Evolutionary conservation across 2,329 filamentous ascomycete genomes (phyloP).

Genomic region (Balansia obtecta): DNA sequence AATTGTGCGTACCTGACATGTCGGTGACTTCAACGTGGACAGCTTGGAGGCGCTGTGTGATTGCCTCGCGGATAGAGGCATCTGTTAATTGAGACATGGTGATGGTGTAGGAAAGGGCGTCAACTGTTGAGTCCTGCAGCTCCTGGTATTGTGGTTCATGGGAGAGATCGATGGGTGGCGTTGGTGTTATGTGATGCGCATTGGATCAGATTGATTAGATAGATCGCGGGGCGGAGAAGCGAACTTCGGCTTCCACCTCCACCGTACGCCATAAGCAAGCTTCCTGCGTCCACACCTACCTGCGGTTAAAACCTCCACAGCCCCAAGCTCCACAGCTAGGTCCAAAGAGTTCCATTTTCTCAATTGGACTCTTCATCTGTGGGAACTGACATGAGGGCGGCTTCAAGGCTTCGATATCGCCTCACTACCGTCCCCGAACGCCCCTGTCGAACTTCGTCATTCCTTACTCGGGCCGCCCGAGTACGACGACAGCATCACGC

Average conservation of each 20-base stretch:
- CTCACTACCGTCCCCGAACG: not conserved
- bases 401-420: not conserved
- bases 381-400: conserved; percentile 10
- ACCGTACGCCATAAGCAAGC: too few relatives aligned
- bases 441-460: not conserved
- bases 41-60: conserved; percentile 59
- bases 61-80: conserved; percentile 53
- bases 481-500: not conserved
- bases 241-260: too few relatives aligned
- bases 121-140: not conserved
- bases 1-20: conserved; percentile 60
- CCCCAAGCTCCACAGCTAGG: too few relatives aligned
- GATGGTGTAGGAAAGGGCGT: not conserved
- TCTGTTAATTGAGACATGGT: conserved; percentile 48
- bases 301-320: too few relatives aligned
- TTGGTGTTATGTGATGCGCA: not conserved
- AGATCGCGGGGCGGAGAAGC: too few relatives aligned
- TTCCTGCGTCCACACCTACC: too few relatives aligned
- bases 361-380: not conserved
- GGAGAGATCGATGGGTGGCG: not conserved
- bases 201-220: too few relatives aligned
- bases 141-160: not conserved
- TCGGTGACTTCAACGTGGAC: conserved; percentile 80
- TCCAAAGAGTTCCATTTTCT: not conserved
- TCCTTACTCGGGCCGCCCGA: not conserved